A percentile compares a stretch with the other conserved stretches of the same genome.
phyloP scores from a whole-genome alignment of 2,329 filamentous ascomycete species.

The Diaporthe amygdali region DNA sequence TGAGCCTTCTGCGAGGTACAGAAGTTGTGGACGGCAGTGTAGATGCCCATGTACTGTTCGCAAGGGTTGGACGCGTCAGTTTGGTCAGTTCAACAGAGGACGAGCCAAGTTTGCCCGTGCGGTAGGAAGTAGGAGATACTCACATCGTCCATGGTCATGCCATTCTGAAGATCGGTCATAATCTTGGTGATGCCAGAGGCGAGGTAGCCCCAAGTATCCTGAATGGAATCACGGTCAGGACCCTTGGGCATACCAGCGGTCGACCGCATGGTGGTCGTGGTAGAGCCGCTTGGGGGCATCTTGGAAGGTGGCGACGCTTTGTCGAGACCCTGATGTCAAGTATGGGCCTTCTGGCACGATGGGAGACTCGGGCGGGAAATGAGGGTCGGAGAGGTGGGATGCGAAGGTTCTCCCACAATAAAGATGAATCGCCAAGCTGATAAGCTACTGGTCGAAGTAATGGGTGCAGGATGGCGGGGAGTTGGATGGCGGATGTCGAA shows the following conservation, averaged over 20 bases:
- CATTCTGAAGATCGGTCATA: constrained; percentile 89
- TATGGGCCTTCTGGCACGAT: constrained; percentile 20
- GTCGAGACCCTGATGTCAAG: constrained; percentile 10
- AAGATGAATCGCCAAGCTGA: neutral
- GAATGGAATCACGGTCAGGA: constrained; percentile 67
- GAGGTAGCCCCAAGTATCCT: constrained; percentile 76
- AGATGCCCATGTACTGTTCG: constrained; percentile 87
- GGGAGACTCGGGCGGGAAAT: neutral
- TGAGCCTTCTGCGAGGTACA: constrained; percentile 93
- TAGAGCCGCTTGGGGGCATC: constrained; percentile 33
- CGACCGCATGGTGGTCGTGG: constrained; percentile 31
- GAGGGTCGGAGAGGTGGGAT: constrained; percentile 9
- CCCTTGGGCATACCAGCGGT: constrained; percentile 58
- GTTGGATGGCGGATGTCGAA: neutral
- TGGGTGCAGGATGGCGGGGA: neutral
- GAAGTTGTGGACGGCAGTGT: constrained; percentile 98
- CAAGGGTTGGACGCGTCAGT: constrained; percentile 11
- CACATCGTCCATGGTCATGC: constrained; percentile 90
- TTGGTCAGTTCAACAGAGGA: constrained; percentile 24
- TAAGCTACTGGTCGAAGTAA: neutral
- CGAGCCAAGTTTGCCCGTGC: neutral
- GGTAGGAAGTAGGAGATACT: constrained; percentile 34
- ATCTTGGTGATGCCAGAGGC: constrained; percentile 88
- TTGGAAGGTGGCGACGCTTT: constrained; percentile 23
- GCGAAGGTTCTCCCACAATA: constrained; percentile 1